Base-by-base conservation (phyloP, 2,329 filamentous ascomycete species). In the Trichoderma guizhouense region DNA sequence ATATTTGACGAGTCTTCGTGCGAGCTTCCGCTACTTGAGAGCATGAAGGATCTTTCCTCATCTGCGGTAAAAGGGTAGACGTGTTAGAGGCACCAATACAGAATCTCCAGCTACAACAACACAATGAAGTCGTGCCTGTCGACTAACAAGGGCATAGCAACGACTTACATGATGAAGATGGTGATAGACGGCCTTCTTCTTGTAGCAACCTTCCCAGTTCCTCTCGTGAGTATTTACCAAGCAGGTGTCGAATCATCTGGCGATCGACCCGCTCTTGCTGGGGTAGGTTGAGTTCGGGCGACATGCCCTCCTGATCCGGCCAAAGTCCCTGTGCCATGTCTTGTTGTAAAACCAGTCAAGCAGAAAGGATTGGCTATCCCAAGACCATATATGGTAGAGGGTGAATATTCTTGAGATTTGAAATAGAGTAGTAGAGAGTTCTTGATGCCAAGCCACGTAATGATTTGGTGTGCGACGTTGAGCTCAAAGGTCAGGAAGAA, bases 1-100 rank as follows among this genome's bases (percentile, higher is more conserved):
- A 82, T 73, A 70, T 81, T 83, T 55, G 80, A 76, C 14, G 77
- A 71, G 68, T 80, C 79, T 70, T 81, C 80, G 70, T 80, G 78
- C 60, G 81, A 79, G 57, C 64, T 72, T 24, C 58, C 14, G 30
- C 28, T 78, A 21, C 75, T 80, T 7, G 81, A 81, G 26, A 82
- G 73, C 36, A 81, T 76, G 32, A 81, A 83, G 11, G 80, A 78
- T 30, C 75, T 74, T 68, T 82, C 81, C 62, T 79, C 76, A 61
- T 75, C 78, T 79, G 63, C 34, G 67, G 51, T 3, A 32, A 51
- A 5, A 32, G 34, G 8, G 43, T 61, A 24, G 8, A 24, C n/a
- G 15, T 34, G 68, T 70, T 53, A 70, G 68, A 55, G 21, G 47
- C 64, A 26, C 53, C 18, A 12, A 39, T 28, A 26, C 36, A 24